Percentiles rank a stretch among this genome's conserved stretches.
These are phyloP conservation scores for Fusarium sulawesiense DNA, from an alignment of 2,329 filamentous ascomycete genomes.

Conservation along the genomic window DNA sequence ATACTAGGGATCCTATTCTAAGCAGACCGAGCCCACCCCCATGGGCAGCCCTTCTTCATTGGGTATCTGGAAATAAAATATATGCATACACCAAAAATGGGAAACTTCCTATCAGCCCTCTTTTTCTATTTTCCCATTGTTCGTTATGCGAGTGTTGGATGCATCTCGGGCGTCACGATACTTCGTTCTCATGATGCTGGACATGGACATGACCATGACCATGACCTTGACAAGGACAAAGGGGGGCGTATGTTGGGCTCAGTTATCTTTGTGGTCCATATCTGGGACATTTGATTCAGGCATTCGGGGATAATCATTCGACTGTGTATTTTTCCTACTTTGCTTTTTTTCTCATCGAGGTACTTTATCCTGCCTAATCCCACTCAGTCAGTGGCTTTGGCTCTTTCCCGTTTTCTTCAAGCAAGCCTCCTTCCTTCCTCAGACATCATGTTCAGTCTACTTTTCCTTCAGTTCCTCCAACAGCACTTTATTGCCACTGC, in stretches of 20 bases:
- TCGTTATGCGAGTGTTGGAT: background rate
- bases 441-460: conserved; percentile 33
- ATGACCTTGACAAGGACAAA: background rate
- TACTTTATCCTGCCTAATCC: conserved; percentile 39
- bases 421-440: conserved; percentile 19
- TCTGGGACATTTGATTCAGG: conserved; percentile 46
- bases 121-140: background rate
- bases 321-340: background rate
- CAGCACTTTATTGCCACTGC: conserved; percentile 33
- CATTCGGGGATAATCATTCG: conserved; percentile 40
- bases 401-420: background rate
- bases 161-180: background rate
- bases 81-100: background rate
- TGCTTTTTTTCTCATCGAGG: background rate
- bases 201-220: background rate
- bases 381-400: conserved; percentile 19
- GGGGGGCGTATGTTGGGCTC: conserved; percentile 13
- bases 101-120: conserved; percentile 13
- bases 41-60: conserved; percentile 9
- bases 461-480: conserved; percentile 29
- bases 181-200: background rate
- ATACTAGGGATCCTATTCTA: conserved; percentile 33
- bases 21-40: conserved; percentile 7
- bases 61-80: conserved; percentile 1
- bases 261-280: conserved; percentile 27